phyloP scores from a whole-genome alignment of 2,329 filamentous ascomycete genomes.

The Tothia fuscella region DNA sequence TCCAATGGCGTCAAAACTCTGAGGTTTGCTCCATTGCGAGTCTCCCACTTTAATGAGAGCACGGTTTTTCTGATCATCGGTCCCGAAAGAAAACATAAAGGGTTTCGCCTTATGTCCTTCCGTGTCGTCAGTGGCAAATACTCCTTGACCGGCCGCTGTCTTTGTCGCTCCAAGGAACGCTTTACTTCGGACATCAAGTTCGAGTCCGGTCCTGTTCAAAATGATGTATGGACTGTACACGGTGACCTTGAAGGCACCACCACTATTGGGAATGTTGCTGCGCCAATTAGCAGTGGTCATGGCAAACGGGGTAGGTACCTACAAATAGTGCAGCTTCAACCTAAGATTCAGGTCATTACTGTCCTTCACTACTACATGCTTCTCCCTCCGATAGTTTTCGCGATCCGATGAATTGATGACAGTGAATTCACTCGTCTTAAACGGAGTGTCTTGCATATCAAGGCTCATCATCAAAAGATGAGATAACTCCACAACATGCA shows the following conservation, averaged over 20 bases:
- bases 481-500: constrained; percentile 92
- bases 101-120: constrained; percentile 65
- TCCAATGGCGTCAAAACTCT: constrained; percentile 95
- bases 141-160: constrained; percentile 69
- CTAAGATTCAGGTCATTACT: constrained; percentile 66
- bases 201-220: constrained; percentile 86
- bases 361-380: constrained; percentile 70
- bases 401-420: constrained; percentile 87
- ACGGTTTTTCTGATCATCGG: constrained; percentile 82
- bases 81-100: constrained; percentile 91
- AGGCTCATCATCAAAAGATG: constrained; percentile 86
- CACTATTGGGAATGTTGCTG: constrained; percentile 77
- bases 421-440: constrained; percentile 90
- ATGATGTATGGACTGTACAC: constrained; percentile 93
- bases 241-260: constrained; percentile 90
- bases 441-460: constrained; percentile 91
- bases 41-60: constrained; percentile 78
- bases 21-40: constrained; percentile 91
- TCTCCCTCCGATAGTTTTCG: constrained; percentile 80
- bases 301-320: too few relatives aligned
- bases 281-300: too few relatives aligned
- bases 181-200: constrained; percentile 80
- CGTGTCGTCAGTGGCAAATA: constrained; percentile 41
- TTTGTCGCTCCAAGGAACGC: constrained; percentile 74
- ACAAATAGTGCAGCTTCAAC: constrained; percentile 84